Conservation (phyloP, 177 flowering plant genomes). For the Vitis hybrid region DNA sequence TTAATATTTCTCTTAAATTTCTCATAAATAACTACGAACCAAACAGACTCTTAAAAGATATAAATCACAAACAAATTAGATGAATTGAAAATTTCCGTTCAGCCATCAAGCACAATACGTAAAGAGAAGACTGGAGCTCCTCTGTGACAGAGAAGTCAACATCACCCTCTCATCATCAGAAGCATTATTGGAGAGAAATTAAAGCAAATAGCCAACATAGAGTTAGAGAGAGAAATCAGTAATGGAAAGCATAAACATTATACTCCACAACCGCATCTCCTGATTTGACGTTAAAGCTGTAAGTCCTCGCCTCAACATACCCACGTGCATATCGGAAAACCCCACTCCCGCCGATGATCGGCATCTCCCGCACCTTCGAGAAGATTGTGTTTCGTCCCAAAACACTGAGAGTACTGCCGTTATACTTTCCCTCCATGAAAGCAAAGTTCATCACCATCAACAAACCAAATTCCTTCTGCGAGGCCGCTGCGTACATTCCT, state of each 20-base stretch:
- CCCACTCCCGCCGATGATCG: slow-evolving; percentile 48
- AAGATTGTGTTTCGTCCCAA: slow-evolving; percentile 32
- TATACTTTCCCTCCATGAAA: slow-evolving; percentile 41
- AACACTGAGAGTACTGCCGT: slow-evolving; percentile 40
- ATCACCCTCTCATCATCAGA: too few relatives aligned
- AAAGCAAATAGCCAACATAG: background rate
- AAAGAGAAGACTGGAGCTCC: too few relatives aligned
- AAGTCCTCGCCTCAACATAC: slow-evolving; percentile 34
- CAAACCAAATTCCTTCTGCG: slow-evolving; percentile 14
- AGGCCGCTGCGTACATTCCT: slow-evolving; percentile 31
- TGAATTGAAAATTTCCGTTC: too few relatives aligned
- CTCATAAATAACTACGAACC: too few relatives aligned
- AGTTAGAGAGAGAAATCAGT: slow-evolving; percentile 3
- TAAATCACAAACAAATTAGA: too few relatives aligned
- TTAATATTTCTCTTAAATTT: too few relatives aligned
- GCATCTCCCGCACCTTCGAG: slow-evolving; percentile 36
- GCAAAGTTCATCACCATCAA: slow-evolving; percentile 30
- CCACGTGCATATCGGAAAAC: slow-evolving; percentile 47
- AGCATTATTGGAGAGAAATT: background rate
- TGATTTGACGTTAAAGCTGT: slow-evolving; percentile 12
- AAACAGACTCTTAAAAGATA: too few relatives aligned
- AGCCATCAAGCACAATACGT: too few relatives aligned
- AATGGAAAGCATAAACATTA: slow-evolving; percentile 37
- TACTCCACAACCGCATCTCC: slow-evolving; percentile 35
- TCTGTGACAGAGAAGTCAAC: too few relatives aligned